Evolutionary conservation across 345 rosid genomes (phyloP), one percentile per base, ranked within the genome.

Genomic region (Salix koriyanagi): DNA sequence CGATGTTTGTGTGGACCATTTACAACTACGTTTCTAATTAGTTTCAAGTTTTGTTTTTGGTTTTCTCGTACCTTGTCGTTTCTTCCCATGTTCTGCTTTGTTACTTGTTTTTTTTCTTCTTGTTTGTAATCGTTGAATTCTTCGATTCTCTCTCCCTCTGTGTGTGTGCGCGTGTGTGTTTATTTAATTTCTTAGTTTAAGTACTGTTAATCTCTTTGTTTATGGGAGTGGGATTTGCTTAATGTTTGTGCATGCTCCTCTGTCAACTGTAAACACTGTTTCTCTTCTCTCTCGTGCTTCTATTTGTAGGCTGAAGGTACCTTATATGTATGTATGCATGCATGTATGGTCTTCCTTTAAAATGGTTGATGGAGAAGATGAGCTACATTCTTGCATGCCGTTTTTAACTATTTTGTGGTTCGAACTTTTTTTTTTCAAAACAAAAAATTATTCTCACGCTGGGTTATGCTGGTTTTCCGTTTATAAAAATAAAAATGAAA

Each of bases 61-160:
- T 65, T 65, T 15, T 19, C 68, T 65, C 68, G 16, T 1, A 61
- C 68, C 84, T 89, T 87, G 94, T 86, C 90, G 88, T 84, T 85
- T 85, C 74, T 18, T 65, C n/a, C 50, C 76, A 62, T 75, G 21
- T 73, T 73, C 32, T 13, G 50, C 18, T 46, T 84, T 58, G 56
- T 60, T 79, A 48, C 62, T 72, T 70, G 65, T 46, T 71, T 16
- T 54, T 72, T 61, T 66, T 87, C 77, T 69, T 78, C 34, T 58
- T 42, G 52, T 65, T 41, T 25, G 15, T 5, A 28, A 28, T 28
- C 44, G 67, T 15, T 39, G 64, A 46, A 70, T 66, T 75, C 61
- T 64, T 62, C 30, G 76, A 70, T 72, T 84, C 80, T 75, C 48
- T 74, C 67, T 37, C 30, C 70, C 52, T 56, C 30, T 14, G 61